Conservation (phyloP, 1,139 yeast species). For the Protomyces lactucae-debilis region DNA sequence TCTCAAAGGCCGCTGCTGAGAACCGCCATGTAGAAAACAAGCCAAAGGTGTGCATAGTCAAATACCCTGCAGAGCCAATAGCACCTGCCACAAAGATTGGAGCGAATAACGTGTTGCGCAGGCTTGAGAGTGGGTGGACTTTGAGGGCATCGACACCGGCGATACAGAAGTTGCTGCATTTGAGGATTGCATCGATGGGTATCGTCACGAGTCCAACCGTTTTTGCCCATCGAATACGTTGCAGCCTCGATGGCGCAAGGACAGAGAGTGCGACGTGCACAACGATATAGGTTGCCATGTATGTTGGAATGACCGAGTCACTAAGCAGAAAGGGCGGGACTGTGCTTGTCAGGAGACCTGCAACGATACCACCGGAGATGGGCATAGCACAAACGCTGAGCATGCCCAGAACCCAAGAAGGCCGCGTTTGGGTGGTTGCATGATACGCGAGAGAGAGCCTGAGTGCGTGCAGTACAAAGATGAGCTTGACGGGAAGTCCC, state of each 20-base stretch:
- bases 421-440: neutral
- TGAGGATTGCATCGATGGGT: conserved; percentile 17
- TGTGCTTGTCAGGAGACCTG: conserved; percentile 18
- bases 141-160: conserved; percentile 22
- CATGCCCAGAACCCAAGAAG: conserved; percentile 21
- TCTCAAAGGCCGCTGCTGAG: conserved; percentile 2
- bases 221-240: neutral
- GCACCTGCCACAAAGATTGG: conserved; percentile 21
- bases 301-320: conserved; percentile 20
- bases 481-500: conserved; percentile 4
- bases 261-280: conserved; percentile 4
- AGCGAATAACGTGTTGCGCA: conserved; percentile 16
- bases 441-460: conserved; percentile 18
- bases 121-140: conserved; percentile 7
- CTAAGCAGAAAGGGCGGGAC: conserved; percentile 18
- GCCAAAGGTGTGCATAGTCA: conserved; percentile 10
- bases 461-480: conserved; percentile 19
- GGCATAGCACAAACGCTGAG: conserved; percentile 20
- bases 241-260: conserved; percentile 9
- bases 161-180: conserved; percentile 2
- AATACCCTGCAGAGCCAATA: conserved; percentile 17
- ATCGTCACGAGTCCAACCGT: neutral
- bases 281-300: conserved; percentile 11
- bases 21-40: conserved; percentile 12
- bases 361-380: conserved; percentile 18